Conservation (phyloP, 331 rosid genomes). For the Pyrus hybrid region DNA sequence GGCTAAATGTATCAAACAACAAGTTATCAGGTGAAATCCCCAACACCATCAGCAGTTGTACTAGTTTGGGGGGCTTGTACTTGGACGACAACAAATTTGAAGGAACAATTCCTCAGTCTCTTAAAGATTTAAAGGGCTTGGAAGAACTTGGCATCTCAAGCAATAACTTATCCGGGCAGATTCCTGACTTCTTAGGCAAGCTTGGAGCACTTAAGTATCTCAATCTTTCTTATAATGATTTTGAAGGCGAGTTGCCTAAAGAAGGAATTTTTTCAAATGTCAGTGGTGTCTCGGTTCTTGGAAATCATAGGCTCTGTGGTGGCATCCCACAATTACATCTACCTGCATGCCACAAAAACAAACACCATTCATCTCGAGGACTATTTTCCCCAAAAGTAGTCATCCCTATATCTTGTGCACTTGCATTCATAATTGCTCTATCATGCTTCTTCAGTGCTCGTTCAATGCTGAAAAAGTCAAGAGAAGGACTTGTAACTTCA, state of each 20-base stretch:
- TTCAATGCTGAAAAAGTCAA: not conserved
- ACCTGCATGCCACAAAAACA: not conserved
- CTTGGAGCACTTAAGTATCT: too few species aligned
- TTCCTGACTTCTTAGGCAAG: too few species aligned
- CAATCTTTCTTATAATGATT: slow-evolving; percentile 23
- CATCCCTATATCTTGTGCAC: not conserved
- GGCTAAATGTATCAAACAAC: not conserved
- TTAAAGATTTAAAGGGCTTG: not conserved
- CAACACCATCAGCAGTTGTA: not conserved
- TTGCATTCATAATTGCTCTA: not conserved
- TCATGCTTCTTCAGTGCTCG: not conserved
- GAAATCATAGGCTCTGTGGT: not conserved
- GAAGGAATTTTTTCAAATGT: not conserved
- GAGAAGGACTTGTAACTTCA: not conserved
- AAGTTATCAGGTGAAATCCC: slow-evolving; percentile 3
- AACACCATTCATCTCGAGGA: not conserved
- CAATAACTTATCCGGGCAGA: too few species aligned
- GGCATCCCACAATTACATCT: not conserved
- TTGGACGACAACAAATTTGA: slow-evolving; percentile 5
- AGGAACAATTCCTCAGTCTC: slow-evolving; percentile 13
- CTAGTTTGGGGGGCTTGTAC: not conserved
- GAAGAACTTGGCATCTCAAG: too few species aligned
- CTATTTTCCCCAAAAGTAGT: not conserved
- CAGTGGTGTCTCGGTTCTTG: not conserved
- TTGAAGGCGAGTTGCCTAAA: not conserved